Evolutionary conservation across 805 yeast genomes (phyloP).

Genomic region (Pichia occidentalis): DNA sequence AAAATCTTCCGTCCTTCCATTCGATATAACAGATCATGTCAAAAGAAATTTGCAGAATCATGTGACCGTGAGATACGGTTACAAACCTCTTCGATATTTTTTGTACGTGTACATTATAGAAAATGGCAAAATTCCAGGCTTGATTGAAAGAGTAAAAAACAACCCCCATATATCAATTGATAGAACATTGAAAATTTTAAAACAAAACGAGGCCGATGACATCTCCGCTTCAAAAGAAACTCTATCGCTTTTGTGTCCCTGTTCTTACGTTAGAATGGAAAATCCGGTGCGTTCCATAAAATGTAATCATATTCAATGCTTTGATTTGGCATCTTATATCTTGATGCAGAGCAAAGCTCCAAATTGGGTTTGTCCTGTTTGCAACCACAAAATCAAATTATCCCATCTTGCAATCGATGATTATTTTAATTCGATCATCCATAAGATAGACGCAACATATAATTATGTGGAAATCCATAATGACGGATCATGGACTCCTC

Average conservation of each 20-base stretch:
- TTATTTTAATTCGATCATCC: conserved; percentile 57
- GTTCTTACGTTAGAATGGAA: conserved; percentile 62
- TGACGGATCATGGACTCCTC: conserved; percentile 68
- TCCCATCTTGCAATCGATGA: conserved; percentile 68
- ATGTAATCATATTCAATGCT: conserved; percentile 83
- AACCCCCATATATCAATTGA: conserved; percentile 48
- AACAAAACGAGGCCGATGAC: conserved; percentile 36
- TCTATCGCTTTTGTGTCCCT: conserved; percentile 70
- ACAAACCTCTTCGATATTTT: conserved; percentile 38
- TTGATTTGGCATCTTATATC: conserved; percentile 72
- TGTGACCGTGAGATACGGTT: conserved; percentile 52
- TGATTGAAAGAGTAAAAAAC: conserved; percentile 36
- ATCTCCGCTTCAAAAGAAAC: conserved; percentile 55
- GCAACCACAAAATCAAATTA: conserved; percentile 46
- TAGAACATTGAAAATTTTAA: conserved; percentile 34
- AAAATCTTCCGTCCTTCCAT: conserved; percentile 77
- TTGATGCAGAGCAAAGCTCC: conserved; percentile 74
- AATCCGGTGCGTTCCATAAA: conserved; percentile 62
- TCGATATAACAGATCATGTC: conserved; percentile 58
- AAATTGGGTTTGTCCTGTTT: conserved; percentile 85
- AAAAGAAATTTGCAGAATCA: conserved; percentile 29
- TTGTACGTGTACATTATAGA: conserved; percentile 57
- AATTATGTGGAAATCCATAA: conserved; percentile 61
- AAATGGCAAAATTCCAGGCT: conserved; percentile 33
- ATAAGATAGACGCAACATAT: conserved; percentile 44